These are phyloP conservation scores for Dendrocalamus latiflorus DNA, from an alignment of 202 grass and related monocot genomes.

Conservation along the genomic window DNA sequence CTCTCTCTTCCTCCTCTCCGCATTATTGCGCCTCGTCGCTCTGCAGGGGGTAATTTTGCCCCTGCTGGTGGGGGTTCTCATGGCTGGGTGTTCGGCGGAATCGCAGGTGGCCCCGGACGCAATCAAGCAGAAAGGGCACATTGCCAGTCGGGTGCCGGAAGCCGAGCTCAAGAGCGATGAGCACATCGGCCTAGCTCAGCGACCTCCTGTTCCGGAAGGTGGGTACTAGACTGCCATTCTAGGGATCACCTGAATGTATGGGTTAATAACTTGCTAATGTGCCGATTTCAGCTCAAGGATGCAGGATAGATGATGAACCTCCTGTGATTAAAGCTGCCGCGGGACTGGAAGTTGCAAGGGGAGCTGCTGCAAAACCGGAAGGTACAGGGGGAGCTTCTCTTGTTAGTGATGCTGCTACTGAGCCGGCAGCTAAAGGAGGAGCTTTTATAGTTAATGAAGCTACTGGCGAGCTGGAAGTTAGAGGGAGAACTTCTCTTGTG, in stretches of 20 bases:
- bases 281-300: slow-evolving; percentile 20
- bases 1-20: neutral
- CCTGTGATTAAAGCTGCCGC: neutral
- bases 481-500: neutral
- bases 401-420: neutral
- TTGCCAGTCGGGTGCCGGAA: slow-evolving; percentile 4
- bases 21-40: slow-evolving; percentile 4
- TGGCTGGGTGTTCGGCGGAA: neutral
- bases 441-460: neutral
- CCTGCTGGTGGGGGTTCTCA: neutral
- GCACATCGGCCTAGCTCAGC: neutral
- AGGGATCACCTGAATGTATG: neutral
- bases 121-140: slow-evolving; percentile 29
- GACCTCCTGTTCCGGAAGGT: slow-evolving; percentile 25
- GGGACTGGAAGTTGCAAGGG: neutral
- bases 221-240: neutral
- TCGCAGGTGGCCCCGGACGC: slow-evolving; percentile 35
- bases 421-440: neutral
- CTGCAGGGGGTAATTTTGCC: neutral
- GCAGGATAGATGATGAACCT: neutral
- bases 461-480: neutral
- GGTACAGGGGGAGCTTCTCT: neutral
- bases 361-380: neutral
- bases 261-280: neutral
- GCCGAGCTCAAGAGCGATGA: slow-evolving; percentile 16